A percentile compares a stretch with the other conserved stretches of the same genome.
phyloP scores from a whole-genome alignment of 176 grass and related monocot species.

The Juncus effusus region DNA sequence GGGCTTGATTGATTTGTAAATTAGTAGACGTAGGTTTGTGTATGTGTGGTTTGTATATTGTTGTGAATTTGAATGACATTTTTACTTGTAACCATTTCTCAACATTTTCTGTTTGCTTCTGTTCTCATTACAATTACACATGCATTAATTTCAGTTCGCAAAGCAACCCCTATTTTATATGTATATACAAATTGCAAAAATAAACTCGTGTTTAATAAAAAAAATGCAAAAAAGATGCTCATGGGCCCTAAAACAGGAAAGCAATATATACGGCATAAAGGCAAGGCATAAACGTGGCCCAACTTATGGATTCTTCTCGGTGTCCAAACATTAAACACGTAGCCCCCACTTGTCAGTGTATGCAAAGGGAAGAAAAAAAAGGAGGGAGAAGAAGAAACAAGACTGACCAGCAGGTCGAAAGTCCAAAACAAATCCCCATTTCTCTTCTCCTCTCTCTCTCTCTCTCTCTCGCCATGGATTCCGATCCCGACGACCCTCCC shows the following conservation, averaged over 20 bases:
- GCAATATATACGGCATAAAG: too few species aligned
- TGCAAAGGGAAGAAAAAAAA: background rate
- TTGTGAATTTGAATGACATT: conserved; percentile 21
- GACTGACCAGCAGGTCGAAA: conserved; percentile 11
- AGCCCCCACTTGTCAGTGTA: background rate
- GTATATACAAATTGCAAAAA: too few species aligned
- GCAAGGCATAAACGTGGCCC: too few species aligned
- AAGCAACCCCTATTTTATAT: too few species aligned
- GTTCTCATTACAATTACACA: background rate
- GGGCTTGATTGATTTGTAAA: conserved; percentile 24
- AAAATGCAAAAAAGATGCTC: too few species aligned
- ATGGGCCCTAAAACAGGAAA: too few species aligned
- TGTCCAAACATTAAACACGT: too few species aligned
- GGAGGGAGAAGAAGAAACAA: background rate
- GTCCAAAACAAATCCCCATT: background rate
- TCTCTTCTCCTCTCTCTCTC: background rate
- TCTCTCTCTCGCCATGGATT: conserved; percentile 30
- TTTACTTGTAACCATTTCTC: conserved; percentile 4
- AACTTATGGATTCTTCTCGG: too few species aligned
- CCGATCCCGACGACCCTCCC: conserved; percentile 25
- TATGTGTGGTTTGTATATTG: conserved; percentile 31
- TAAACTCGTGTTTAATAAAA: too few species aligned
- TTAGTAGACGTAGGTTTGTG: conserved; percentile 26
- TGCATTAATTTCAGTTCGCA: too few species aligned
- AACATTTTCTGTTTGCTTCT: conserved; percentile 4